Evolutionary conservation across 2,329 filamentous ascomycete species (phyloP).

Genomic region (Hypoxylon sp.): DNA sequence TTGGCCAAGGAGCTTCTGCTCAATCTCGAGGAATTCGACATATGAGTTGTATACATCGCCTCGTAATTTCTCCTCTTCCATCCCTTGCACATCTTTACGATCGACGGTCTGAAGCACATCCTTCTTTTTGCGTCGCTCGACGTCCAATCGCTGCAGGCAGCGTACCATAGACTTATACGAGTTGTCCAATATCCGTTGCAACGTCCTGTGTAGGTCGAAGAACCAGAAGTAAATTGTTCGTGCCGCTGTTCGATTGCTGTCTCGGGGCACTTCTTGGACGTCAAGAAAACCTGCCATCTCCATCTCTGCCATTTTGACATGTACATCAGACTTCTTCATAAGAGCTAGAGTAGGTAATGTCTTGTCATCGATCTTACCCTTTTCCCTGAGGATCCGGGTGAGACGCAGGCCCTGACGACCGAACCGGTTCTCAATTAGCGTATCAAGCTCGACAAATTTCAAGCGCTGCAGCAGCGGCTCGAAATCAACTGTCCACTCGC

Average conservation of each 20-base stretch:
- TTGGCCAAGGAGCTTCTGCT: conserved; percentile 82
- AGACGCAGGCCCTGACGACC: conserved; percentile 83
- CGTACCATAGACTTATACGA: conserved; percentile 92
- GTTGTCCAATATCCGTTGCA: conserved; percentile 79
- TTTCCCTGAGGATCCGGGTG: conserved; percentile 84
- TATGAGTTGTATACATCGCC: conserved; percentile 77
- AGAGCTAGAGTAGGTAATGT: conserved; percentile 83
- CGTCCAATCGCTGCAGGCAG: conserved; percentile 81
- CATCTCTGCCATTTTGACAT: conserved; percentile 85
- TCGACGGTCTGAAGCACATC: conserved; percentile 84
- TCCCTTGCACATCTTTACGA: conserved; percentile 85
- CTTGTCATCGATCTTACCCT: conserved; percentile 96
- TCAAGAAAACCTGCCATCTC: conserved; percentile 89
- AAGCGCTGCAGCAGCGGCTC: conserved; percentile 76
- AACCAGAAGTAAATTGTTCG: conserved; percentile 93
- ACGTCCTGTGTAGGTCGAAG: conserved; percentile 81
- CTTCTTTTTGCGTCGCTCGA: conserved; percentile 78
- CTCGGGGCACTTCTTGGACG: conserved; percentile 92
- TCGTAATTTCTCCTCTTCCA: conserved; percentile 83
- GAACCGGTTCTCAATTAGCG: conserved; percentile 81
- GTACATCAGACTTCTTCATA: conserved; percentile 86
- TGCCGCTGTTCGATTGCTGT: conserved; percentile 82
- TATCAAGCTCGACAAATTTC: conserved; percentile 83
- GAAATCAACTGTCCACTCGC: conserved; percentile 89
- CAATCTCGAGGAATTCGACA: conserved; percentile 70